Conservation (phyloP, 2,329 filamentous ascomycete genomes). For the Ophiocordyceps sinensis region DNA sequence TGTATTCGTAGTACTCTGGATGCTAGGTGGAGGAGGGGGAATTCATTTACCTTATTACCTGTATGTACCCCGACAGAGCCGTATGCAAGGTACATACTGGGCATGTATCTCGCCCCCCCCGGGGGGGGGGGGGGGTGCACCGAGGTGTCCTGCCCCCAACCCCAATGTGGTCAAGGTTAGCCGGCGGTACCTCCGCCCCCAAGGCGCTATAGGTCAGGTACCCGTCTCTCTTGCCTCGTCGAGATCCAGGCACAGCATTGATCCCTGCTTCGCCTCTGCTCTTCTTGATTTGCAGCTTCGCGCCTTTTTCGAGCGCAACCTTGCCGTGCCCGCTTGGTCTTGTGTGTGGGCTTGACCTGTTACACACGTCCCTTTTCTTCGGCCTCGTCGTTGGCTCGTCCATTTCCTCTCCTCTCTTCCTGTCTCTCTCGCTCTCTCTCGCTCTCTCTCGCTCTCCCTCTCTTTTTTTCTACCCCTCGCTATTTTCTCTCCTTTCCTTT, state of each 20-base stretch:
- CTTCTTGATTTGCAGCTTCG: background rate
- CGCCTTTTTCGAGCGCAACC: background rate
- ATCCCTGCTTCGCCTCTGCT: conserved; percentile 2
- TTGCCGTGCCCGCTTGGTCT: background rate
- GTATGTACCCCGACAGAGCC: no score
- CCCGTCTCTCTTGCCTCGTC: background rate
- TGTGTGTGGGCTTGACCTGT: conserved; percentile 1
- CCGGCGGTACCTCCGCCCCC: no score
- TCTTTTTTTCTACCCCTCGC: conserved; percentile 8
- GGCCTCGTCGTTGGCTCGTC: conserved; percentile 2
- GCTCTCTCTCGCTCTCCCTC: conserved; percentile 2
- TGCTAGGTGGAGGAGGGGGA: no score
- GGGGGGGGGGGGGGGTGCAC: no score
- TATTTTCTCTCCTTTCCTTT: conserved; percentile 1
- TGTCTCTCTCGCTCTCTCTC: conserved; percentile 4
- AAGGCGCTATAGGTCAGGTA: no score
- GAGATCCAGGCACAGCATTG: conserved; percentile 2
- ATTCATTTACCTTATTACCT: no score
- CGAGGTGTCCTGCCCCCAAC: no score
- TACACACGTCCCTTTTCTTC: conserved; percentile 1
- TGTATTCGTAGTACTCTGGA: no score
- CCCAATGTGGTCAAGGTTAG: no score
- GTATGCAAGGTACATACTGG: no score
- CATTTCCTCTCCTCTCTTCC: background rate
- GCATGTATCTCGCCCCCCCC: no score